These are phyloP conservation scores for Raffaelea albimanens DNA, from an alignment of 2,329 filamentous ascomycete species.

Conservation along the genomic window DNA sequence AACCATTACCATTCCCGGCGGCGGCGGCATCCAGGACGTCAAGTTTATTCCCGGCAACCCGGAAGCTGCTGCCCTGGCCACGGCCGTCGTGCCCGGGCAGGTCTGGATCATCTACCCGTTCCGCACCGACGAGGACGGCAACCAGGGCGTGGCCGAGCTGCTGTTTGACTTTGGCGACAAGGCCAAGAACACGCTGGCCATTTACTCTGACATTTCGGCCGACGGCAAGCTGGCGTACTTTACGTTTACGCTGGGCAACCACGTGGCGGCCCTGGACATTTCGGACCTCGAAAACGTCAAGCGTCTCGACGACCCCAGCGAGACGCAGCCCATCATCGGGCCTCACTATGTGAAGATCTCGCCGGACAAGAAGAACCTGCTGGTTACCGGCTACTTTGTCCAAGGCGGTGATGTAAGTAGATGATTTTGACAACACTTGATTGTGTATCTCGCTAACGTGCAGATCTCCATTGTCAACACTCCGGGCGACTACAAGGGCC, in stretches of 20 bases:
- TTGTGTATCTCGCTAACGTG: too few relatives aligned
- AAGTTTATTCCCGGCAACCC: slow-evolving; percentile 55
- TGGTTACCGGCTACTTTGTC: slow-evolving; percentile 58
- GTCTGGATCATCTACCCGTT: slow-evolving; percentile 57
- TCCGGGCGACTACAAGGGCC: too few relatives aligned
- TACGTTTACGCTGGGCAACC: slow-evolving; percentile 51
- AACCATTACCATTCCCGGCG: slow-evolving; percentile 51
- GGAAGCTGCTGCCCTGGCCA: slow-evolving; percentile 49
- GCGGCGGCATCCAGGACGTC: slow-evolving; percentile 52
- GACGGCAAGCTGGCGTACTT: slow-evolving; percentile 51
- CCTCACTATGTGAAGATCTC: slow-evolving; percentile 57
- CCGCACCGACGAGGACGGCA: slow-evolving; percentile 42
- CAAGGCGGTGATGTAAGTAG: slow-evolving; percentile 44
- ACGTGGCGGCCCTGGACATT: slow-evolving; percentile 53
- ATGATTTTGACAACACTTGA: too few relatives aligned
- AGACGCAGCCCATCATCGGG: slow-evolving; percentile 48
- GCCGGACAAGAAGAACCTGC: slow-evolving; percentile 53
- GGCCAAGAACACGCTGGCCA: slow-evolving; percentile 45
- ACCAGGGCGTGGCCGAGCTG: slow-evolving; percentile 47
- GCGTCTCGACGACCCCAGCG: slow-evolving; percentile 50
- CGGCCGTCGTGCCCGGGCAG: slow-evolving; percentile 49
- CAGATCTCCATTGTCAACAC: too few relatives aligned
- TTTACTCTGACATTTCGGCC: slow-evolving; percentile 50
- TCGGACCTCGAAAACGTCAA: slow-evolving; percentile 49
- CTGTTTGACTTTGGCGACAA: slow-evolving; percentile 49